Evolutionary conservation across 2,329 filamentous ascomycete genomes (phyloP), one percentile per base, ranked within the genome.

Genomic region (Berkeleyomyces basicola): DNA sequence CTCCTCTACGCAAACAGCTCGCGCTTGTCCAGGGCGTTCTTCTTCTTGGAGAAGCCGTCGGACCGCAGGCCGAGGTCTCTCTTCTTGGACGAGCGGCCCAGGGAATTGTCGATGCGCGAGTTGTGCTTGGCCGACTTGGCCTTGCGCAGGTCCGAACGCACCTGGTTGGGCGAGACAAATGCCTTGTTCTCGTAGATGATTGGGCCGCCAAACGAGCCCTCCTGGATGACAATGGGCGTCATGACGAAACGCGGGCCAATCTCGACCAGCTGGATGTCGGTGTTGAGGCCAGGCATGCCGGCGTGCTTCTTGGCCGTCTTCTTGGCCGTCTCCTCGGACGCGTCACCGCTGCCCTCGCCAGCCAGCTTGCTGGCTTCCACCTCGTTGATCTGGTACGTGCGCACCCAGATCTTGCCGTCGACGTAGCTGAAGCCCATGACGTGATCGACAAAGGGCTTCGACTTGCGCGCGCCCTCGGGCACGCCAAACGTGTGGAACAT

Each of bases 111-210:
- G 39, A 84, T 82, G 65, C 93, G 81, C 63, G 80, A 79, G 67
- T 88, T 88, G 76, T 95, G 92, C 68, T 83, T 83, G 58, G 83
- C 81, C 0, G 91, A 89, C 78, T 89, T 90, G 68, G 81, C 78
- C 74, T 83, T 78, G 68, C 89, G 80, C 68, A 95, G 74, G 67
- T 97, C 93, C 47, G 89, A 79, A 67, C 93, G 81, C 67, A 97
- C 83, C 75, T 96, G 89, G 81, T 99, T 99, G 7, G 93, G 93
- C 68, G 87, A 93, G 61, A 99, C 88, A 70, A 96, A 99, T 73
- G 96, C 87, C 79, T 90, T 93, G 78, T 97, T 97, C 78, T 97
- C 90, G 76, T 95, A 99, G 70, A 99, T 95, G 67, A 97, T 90
- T 2, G 93, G 92, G 0, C 93, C 93, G 61, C 92, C 92, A 69